Base-by-base conservation (phyloP, 2,329 filamentous ascomycete species). In the Diaporthe caulivora region DNA sequence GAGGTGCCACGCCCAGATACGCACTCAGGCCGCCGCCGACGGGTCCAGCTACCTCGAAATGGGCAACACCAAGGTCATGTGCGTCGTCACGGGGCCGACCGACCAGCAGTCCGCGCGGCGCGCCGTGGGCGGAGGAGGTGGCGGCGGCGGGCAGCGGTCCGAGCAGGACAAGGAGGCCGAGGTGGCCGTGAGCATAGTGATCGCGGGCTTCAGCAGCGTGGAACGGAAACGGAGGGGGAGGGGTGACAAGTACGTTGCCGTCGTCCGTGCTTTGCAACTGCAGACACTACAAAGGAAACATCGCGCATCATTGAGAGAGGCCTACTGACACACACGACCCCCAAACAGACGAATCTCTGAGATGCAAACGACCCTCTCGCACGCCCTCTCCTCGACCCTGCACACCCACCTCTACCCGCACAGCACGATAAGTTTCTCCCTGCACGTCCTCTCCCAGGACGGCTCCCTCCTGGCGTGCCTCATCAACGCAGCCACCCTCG, bases 11-110 rank as follows among this genome's bases (percentile, higher is more conserved):
- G 96, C 94, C 62, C 94, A 97, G 84, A 95, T 99, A 80, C 94
- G 93, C 75, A 98, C 95, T 1, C 97, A 98, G 83, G 93, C 95
- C 75, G 93, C 95, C 65, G 95, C 95, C 71, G 97, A 98, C 79
- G 97, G 97, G 47, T 97, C 94, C 57, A 94, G 93, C 75, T 98
- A 98, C 84, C 91, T 98, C 74, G 95, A 98, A 82, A 97, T 97
- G 92, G 97, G 97, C 79, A 97, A 98, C 84, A 99, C 97, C 29
- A 97, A 98, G 81, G 93, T 99, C 78, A 94, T 98, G 84, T 98
- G 96, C 84, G 95, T 95, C 31, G 92, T 99, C 62, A 91, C 92
- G 1, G 97, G 97, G 0, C 97, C 97, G 0, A 91, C 90, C 49
- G 97, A 99, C 83, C 84, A 85, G 70, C 73, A 75, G 10, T 72